phyloP scores from a whole-genome alignment of 345 rosid species.

The Euphorbia pulcherrima region DNA sequence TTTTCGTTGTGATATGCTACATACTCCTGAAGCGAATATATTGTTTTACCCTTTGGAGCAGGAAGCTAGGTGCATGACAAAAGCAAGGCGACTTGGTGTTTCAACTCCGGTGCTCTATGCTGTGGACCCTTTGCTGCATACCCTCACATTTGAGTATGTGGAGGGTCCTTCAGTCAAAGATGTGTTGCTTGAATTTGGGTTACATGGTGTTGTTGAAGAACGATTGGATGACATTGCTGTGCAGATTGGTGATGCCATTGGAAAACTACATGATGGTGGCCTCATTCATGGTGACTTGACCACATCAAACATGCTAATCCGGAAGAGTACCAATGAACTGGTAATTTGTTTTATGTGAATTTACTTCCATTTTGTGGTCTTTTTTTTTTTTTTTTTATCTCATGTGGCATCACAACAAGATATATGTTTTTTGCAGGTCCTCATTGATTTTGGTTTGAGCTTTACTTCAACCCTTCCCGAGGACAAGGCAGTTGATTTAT shows the following conservation, averaged over 20 bases:
- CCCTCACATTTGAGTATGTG: conserved; percentile 78
- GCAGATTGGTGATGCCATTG: conserved; percentile 86
- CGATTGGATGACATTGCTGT: conserved; percentile 62
- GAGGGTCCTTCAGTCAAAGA: conserved; percentile 82
- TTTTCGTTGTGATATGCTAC: neutral
- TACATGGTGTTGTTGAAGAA: conserved; percentile 59
- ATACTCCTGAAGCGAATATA: neutral
- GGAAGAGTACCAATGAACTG: conserved; percentile 58
- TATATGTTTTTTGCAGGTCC: conserved; percentile 44
- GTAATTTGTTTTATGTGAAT: conserved; percentile 36
- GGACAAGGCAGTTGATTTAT: conserved; percentile 92
- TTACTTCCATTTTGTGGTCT: neutral
- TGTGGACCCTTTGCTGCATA: conserved; percentile 62
- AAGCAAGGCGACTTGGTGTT: conserved; percentile 87
- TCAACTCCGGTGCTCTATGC: conserved; percentile 71
- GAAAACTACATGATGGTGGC: conserved; percentile 91
- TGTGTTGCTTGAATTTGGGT: conserved; percentile 69
- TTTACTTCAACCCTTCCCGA: conserved; percentile 89
- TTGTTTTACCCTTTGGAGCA: conserved; percentile 23
- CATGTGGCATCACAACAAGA: conserved; percentile 17
- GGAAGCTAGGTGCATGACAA: conserved; percentile 96
- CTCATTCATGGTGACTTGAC: conserved; percentile 96
- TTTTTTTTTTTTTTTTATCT: neutral
- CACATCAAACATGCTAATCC: conserved; percentile 83
- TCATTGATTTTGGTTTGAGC: conserved; percentile 93